Percentiles rank a stretch among this genome's conserved stretches.
Evolutionary conservation across 2,329 filamentous ascomycete genomes (phyloP).

Genomic region (Ascochyta fabae): DNA sequence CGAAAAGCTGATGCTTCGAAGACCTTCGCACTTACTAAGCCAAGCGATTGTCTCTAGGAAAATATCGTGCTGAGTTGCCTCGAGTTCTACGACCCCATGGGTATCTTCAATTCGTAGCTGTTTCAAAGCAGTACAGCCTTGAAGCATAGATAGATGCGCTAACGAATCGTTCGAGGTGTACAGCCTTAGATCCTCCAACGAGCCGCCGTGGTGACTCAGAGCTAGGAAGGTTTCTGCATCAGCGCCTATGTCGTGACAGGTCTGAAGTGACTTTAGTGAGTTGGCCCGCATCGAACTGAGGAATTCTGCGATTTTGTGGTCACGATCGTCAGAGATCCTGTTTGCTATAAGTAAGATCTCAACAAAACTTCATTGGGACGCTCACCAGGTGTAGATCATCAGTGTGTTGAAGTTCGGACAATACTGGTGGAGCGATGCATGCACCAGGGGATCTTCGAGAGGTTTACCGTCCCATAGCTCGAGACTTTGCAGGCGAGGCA

Average conservation of each 20-base stretch:
- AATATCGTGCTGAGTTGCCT: slow-evolving; percentile 60
- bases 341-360: slow-evolving; percentile 16
- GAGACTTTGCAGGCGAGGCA: slow-evolving; percentile 65
- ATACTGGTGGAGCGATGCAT: slow-evolving; percentile 60
- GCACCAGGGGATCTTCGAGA: slow-evolving; percentile 61
- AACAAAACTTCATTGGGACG: too few species aligned
- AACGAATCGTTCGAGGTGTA: slow-evolving; percentile 58
- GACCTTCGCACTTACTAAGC: slow-evolving; percentile 60
- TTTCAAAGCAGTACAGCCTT: slow-evolving; percentile 58
- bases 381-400: slow-evolving; percentile 61
- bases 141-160: slow-evolving; percentile 57
- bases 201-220: slow-evolving; percentile 60
- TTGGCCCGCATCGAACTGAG: slow-evolving; percentile 63
- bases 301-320: slow-evolving; percentile 65
- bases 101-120: slow-evolving; percentile 58
- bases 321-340: slow-evolving; percentile 55
- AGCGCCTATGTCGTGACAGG: slow-evolving; percentile 63
- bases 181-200: slow-evolving; percentile 62
- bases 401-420: slow-evolving; percentile 69
- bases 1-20: slow-evolving; percentile 59
- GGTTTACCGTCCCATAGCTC: slow-evolving; percentile 67
- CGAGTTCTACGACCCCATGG: slow-evolving; percentile 54
- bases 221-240: slow-evolving; percentile 62
- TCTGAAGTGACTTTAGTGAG: slow-evolving; percentile 64
- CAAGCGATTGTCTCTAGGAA: slow-evolving; percentile 61